Evolutionary conservation across 2,329 filamentous ascomycete genomes (phyloP).

Genomic region (Trichoderma arundinaceum): DNA sequence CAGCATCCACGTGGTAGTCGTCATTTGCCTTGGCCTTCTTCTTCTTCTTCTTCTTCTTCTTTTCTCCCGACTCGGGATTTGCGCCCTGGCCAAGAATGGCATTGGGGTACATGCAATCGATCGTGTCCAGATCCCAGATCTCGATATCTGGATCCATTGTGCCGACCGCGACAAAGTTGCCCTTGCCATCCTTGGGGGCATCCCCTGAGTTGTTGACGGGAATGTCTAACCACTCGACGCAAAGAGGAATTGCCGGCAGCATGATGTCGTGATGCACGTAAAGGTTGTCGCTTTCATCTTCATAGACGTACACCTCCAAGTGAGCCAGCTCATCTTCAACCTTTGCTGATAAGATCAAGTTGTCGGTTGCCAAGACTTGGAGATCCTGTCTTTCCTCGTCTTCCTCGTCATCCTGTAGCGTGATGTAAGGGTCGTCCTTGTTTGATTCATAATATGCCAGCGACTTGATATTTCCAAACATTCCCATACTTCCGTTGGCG

Average conservation of each 20-base stretch:
- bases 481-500: constrained; percentile 74
- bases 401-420: constrained; percentile 72
- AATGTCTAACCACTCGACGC: constrained; percentile 93
- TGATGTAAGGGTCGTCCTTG: constrained; percentile 96
- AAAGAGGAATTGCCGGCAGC: constrained; percentile 94
- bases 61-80: constrained; percentile 56
- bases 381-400: constrained; percentile 92
- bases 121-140: constrained; percentile 94
- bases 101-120: constrained; percentile 98
- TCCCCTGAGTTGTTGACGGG: constrained; percentile 75
- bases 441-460: constrained; percentile 93
- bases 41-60: constrained; percentile 84
- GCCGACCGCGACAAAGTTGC: constrained; percentile 92
- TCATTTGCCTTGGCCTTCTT: constrained; percentile 89
- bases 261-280: constrained; percentile 99
- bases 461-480: constrained; percentile 95
- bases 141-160: constrained; percentile 99
- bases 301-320: constrained; percentile 96
- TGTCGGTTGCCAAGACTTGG: constrained; percentile 90
- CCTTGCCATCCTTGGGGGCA: constrained; percentile 66
- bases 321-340: constrained; percentile 97
- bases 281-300: constrained; percentile 92
- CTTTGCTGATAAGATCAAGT: constrained; percentile 88
- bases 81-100: constrained; percentile 85
- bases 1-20: constrained; percentile 90